phyloP scores from a whole-genome alignment of 305 asterid species.

The Plantago coronopus region DNA sequence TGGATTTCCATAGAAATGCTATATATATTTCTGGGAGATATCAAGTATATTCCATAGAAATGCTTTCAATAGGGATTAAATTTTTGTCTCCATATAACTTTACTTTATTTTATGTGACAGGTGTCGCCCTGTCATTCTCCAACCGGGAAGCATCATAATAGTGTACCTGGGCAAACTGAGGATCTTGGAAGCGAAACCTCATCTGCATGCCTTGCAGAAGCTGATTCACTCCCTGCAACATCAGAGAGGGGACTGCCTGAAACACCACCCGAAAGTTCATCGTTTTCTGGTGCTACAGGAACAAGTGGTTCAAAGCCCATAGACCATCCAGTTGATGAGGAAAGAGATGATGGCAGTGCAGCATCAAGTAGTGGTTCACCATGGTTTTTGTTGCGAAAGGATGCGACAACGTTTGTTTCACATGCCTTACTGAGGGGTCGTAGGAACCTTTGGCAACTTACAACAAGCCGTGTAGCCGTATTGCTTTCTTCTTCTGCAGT shows the following conservation, averaged over 20 bases:
- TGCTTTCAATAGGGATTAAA: neutral
- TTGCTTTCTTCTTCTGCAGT: conserved; percentile 91
- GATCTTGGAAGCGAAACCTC: conserved; percentile 38
- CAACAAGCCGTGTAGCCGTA: conserved; percentile 91
- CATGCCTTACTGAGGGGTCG: conserved; percentile 88
- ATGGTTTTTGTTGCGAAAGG: conserved; percentile 85
- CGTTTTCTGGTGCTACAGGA: conserved; percentile 38
- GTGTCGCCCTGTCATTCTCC: conserved; percentile 34
- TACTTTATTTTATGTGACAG: conserved; percentile 30
- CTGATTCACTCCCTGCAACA: conserved; percentile 35
- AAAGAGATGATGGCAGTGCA: conserved; percentile 88
- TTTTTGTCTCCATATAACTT: conserved; percentile 16
- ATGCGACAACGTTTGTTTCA: conserved; percentile 74
- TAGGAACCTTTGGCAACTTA: conserved; percentile 97
- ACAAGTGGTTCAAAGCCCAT: conserved; percentile 31
- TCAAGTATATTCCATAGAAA: too few species aligned
- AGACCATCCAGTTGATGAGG: conserved; percentile 46
- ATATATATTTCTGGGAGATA: too few species aligned
- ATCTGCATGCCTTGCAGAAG: conserved; percentile 40
- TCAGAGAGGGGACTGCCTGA: conserved; percentile 33
- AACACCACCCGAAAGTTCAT: conserved; percentile 29
- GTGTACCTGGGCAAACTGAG: conserved; percentile 29
- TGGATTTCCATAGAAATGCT: too few species aligned
- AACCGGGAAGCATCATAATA: conserved; percentile 26
- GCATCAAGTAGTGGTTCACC: conserved; percentile 98